Conservation (phyloP, 352 stramenopile species). For the Pythium guiyangense region DNA sequence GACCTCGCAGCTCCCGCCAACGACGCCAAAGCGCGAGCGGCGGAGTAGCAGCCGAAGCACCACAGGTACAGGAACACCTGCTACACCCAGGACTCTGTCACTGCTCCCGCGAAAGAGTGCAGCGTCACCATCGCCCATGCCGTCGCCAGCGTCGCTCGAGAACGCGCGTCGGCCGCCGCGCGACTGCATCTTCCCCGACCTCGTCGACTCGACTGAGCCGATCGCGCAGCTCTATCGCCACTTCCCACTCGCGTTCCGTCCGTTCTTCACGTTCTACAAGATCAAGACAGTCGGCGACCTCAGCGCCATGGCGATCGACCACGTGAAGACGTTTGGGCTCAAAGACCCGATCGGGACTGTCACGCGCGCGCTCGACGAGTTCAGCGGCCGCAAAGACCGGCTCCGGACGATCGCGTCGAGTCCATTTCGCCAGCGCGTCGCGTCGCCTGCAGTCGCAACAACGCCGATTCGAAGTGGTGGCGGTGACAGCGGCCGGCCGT, state of each 20-base stretch:
- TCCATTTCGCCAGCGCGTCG: constrained; percentile 26
- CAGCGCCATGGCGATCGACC: constrained; percentile 35
- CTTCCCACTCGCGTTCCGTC: constrained; percentile 53
- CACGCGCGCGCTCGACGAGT: constrained; percentile 49
- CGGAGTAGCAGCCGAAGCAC: too few relatives aligned
- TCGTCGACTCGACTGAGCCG: constrained; percentile 39
- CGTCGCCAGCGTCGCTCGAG: background rate
- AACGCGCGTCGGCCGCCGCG: background rate
- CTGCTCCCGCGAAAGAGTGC: background rate
- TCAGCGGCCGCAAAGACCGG: constrained; percentile 28
- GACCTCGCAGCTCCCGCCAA: background rate
- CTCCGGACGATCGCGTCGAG: constrained; percentile 33
- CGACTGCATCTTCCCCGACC: constrained; percentile 34
- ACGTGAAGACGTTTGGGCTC: constrained; percentile 54
- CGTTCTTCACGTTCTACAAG: constrained; percentile 60
- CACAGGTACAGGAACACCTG: too few relatives aligned
- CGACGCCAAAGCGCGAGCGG: constrained; percentile 1
- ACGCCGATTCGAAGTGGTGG: constrained; percentile 10
- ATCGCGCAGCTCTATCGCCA: constrained; percentile 44
- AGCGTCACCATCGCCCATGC: background rate
- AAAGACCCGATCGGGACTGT: constrained; percentile 56
- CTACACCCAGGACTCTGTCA: too few relatives aligned
- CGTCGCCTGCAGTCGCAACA: constrained; percentile 13
- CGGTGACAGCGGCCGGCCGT: constrained; percentile 4
- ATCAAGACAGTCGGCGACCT: constrained; percentile 70